Evolutionary conservation across 2,329 filamentous ascomycete species (phyloP).

Genomic region (Taxawa tesnikishii): DNA sequence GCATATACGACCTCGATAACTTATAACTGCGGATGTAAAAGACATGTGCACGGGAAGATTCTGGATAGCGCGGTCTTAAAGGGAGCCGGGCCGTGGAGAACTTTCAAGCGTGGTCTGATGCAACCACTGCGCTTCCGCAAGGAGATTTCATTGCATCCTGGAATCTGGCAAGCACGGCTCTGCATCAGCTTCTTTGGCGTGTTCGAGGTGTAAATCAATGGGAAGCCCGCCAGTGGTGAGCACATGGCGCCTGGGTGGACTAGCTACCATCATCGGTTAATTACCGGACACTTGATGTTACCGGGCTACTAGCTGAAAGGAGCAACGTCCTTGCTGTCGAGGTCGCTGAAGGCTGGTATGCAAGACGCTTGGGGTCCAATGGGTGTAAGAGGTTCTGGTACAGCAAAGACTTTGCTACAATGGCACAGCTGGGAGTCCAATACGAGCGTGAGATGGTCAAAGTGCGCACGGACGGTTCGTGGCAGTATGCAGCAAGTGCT

Average conservation of each 20-base stretch:
- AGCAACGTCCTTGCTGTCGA: constrained; percentile 29
- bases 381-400: constrained; percentile 23
- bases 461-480: constrained; percentile 26
- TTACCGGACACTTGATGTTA: constrained; percentile 44
- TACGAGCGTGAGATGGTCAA: constrained; percentile 19
- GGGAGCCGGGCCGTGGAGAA: too few species aligned
- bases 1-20: too few species aligned
- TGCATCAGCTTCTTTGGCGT: constrained; percentile 36
- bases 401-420: constrained; percentile 26
- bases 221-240: constrained; percentile 19
- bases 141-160: constrained; percentile 15
- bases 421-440: constrained; percentile 27
- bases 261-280: constrained; percentile 36
- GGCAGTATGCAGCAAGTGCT: constrained; percentile 23
- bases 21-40: too few species aligned
- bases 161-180: constrained; percentile 22
- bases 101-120: too few species aligned
- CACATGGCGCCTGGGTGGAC: constrained; percentile 40
- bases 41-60: too few species aligned
- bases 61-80: too few species aligned
- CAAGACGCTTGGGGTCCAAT: constrained; percentile 27
- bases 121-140: constrained; percentile 21
- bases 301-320: constrained; percentile 21
- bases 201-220: constrained; percentile 38
- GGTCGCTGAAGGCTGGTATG: constrained; percentile 40